Conservation (phyloP, 495 filamentous ascomycete genomes). For the Lasiosphaeris hirsuta region DNA sequence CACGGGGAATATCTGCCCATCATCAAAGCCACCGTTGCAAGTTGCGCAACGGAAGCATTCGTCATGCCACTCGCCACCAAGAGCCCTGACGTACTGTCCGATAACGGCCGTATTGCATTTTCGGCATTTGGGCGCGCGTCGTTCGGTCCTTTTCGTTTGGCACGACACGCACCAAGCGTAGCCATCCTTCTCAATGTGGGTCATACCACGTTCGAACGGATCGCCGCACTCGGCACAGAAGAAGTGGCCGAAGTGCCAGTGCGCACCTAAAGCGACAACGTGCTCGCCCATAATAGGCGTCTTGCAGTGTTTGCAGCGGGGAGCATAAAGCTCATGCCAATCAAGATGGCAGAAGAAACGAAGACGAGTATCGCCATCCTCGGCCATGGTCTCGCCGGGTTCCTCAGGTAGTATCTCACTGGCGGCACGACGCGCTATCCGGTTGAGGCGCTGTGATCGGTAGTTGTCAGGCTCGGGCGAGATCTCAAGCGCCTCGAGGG, state of each 20-base stretch:
- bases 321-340: slow-evolving; percentile 92
- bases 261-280: slow-evolving; percentile 83
- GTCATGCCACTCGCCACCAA: slow-evolving; percentile 92
- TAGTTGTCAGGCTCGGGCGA: slow-evolving; percentile 79
- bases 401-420: slow-evolving; percentile 57
- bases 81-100: slow-evolving; percentile 78
- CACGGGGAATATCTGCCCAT: slow-evolving; percentile 54
- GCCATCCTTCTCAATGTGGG: slow-evolving; percentile 97
- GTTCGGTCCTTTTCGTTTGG: slow-evolving; percentile 80
- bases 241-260: slow-evolving; percentile 98
- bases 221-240: slow-evolving; percentile 99
- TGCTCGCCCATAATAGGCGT: slow-evolving; percentile 98
- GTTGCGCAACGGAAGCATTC: slow-evolving; percentile 78
- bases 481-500: slow-evolving; percentile 92
- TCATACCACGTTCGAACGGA: slow-evolving; percentile 76
- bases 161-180: slow-evolving; percentile 97
- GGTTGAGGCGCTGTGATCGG: slow-evolving; percentile 65
- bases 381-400: slow-evolving; percentile 56
- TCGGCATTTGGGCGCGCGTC: slow-evolving; percentile 71
- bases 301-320: slow-evolving; percentile 92
- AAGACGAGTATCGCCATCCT: slow-evolving; percentile 62
- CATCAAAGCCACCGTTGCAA: slow-evolving; percentile 51
- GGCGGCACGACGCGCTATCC: slow-evolving; percentile 57
- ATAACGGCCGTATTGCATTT: slow-evolving; percentile 82
- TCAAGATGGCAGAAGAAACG: slow-evolving; percentile 98